phyloP scores from a whole-genome alignment of 1,284 basidiomycete genomes.

The Tetrapyrgos nigripes region DNA sequence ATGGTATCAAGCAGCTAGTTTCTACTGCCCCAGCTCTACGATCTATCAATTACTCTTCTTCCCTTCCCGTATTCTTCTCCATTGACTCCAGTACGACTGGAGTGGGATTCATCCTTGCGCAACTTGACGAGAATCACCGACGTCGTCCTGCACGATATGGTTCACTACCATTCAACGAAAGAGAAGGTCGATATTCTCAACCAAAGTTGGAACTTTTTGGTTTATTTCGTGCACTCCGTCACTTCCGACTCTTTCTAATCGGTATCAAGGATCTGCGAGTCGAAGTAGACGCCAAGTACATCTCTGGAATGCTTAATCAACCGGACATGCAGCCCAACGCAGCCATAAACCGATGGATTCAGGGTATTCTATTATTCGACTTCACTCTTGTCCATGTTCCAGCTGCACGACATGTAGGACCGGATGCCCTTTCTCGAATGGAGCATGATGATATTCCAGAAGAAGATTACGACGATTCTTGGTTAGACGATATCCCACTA shows the following conservation, averaged over 20 bases:
- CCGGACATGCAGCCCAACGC: slow-evolving; percentile 6
- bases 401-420: background rate
- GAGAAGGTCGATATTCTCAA: slow-evolving; percentile 43
- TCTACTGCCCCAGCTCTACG: slow-evolving; percentile 1
- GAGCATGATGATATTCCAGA: background rate
- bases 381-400: slow-evolving; percentile 2
- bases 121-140: slow-evolving; percentile 29
- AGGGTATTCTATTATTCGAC: slow-evolving; percentile 5
- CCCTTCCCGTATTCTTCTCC: slow-evolving; percentile 31
- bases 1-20: too few relatives aligned
- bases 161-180: slow-evolving; percentile 42
- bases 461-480: slow-evolving; percentile 3
- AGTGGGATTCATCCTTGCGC: slow-evolving; percentile 37
- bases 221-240: background rate
- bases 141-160: slow-evolving; percentile 33
- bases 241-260: background rate
- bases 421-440: slow-evolving; percentile 9
- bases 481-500: background rate
- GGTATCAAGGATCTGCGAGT: too few relatives aligned
- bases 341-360: slow-evolving; percentile 2
- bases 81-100: slow-evolving; percentile 43
- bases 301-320: slow-evolving; percentile 2
- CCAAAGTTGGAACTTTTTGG: slow-evolving; percentile 26
- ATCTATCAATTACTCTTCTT: background rate
- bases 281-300: slow-evolving; percentile 8